phyloP scores from a whole-genome alignment of 2,329 filamentous ascomycete genomes.

The Tolypocladium pustulatum region DNA sequence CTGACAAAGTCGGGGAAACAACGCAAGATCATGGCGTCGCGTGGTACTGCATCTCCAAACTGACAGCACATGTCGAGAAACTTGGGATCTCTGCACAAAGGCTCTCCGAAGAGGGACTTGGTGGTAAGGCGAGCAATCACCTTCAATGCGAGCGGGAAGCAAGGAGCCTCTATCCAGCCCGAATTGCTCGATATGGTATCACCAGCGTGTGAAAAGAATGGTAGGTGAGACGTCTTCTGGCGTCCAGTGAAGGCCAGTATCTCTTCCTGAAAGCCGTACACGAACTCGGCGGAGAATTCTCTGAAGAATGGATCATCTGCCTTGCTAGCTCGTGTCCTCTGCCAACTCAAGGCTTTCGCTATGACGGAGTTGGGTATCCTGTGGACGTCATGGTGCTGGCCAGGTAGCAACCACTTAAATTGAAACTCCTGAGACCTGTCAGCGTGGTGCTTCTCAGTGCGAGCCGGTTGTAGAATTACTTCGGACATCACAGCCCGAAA shows the following conservation, averaged over 20 bases:
- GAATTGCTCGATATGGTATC: background rate
- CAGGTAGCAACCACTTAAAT: conserved; percentile 5
- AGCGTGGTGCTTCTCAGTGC: background rate
- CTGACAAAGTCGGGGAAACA: conserved; percentile 2
- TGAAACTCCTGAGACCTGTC: conserved; percentile 6
- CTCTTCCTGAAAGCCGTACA: conserved; percentile 5
- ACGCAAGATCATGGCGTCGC: conserved; percentile 5
- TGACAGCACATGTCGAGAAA: conserved; percentile 6
- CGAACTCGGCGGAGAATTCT: conserved; percentile 5
- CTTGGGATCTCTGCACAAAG: conserved; percentile 3
- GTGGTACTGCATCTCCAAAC: conserved; percentile 5
- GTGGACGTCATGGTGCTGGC: conserved; percentile 2
- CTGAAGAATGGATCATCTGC: conserved; percentile 5
- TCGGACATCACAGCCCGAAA: conserved; percentile 6
- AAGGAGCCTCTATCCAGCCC: conserved; percentile 4
- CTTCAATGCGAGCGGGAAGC: conserved; percentile 7
- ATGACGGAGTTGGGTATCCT: conserved; percentile 6
- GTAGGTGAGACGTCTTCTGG: background rate
- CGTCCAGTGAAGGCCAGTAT: background rate
- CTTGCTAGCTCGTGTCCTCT: conserved; percentile 5
- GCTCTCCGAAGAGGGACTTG: conserved; percentile 5
- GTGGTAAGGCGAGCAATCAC: conserved; percentile 6
- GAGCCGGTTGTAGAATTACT: background rate
- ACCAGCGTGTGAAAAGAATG: background rate
- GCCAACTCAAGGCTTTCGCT: conserved; percentile 7